Conservation (phyloP, 305 asterid species). For the Fraxinus nigra region DNA sequence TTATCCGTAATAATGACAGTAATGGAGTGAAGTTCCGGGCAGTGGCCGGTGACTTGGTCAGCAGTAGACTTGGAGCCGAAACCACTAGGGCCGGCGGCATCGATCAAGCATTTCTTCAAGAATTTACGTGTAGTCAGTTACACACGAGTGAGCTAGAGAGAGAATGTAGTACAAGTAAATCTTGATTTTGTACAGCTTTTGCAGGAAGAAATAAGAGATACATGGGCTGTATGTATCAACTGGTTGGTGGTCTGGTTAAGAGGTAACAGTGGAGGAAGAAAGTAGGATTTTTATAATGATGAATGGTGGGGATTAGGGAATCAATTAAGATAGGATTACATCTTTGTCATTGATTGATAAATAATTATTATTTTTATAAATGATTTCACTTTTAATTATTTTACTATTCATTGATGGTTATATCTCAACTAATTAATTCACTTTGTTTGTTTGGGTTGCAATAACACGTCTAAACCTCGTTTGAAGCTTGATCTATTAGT, state of each 20-base stretch:
- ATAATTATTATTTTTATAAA: conserved; percentile 4
- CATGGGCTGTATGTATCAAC: conserved; percentile 14
- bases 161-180: conserved; percentile 18
- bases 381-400: conserved; percentile 3
- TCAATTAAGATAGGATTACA: conserved; percentile 58
- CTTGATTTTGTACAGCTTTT: conserved; percentile 9
- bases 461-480: neutral
- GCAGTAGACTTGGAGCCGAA: conserved; percentile 80
- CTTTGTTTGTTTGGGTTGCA: neutral
- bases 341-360: conserved; percentile 59
- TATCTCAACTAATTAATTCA: neutral
- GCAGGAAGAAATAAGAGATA: conserved; percentile 24
- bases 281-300: conserved; percentile 38
- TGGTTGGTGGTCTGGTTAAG: neutral
- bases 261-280: conserved; percentile 15
- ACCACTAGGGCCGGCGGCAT: conserved; percentile 76
- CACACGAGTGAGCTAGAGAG: conserved; percentile 21
- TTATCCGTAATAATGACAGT: conserved; percentile 85
- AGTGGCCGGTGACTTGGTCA: conserved; percentile 57
- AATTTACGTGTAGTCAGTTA: neutral
- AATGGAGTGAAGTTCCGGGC: conserved; percentile 47
- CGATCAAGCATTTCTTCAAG: conserved; percentile 56
- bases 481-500: neutral
- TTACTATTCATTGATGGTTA: neutral
- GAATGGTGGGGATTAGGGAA: conserved; percentile 56